Evolutionary conservation across 1,139 yeast genomes (phyloP).

Genomic region (Magnusiomyces paraingens): DNA sequence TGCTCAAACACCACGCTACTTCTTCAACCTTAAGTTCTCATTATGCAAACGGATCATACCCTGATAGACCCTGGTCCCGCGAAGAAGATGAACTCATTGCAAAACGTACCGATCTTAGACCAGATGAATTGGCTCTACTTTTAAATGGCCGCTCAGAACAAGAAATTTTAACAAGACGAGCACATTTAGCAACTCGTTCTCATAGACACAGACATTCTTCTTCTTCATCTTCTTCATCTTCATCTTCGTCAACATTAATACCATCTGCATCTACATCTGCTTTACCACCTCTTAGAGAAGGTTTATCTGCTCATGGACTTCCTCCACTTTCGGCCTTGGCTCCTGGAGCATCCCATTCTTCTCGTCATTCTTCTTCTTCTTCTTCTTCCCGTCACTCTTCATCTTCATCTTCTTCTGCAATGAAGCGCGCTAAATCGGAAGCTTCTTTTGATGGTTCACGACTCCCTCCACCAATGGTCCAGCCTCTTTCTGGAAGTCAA

Average conservation of each 20-base stretch:
- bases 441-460: slow-evolving; percentile 13
- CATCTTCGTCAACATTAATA: not conserved
- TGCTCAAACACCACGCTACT: slow-evolving; percentile 4
- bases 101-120: slow-evolving; percentile 55
- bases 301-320: not conserved
- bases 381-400: slow-evolving; percentile 3
- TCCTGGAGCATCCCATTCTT: not conserved
- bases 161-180: slow-evolving; percentile 14
- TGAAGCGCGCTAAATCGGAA: slow-evolving; percentile 1
- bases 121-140: slow-evolving; percentile 68
- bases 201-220: not conserved
- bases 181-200: slow-evolving; percentile 5
- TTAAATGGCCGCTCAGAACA: slow-evolving; percentile 48
- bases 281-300: slow-evolving; percentile 7
- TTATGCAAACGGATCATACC: slow-evolving; percentile 3
- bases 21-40: not conserved
- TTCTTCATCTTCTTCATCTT: not conserved
- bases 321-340: not conserved
- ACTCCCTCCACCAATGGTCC: slow-evolving; percentile 11
- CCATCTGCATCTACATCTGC: slow-evolving; percentile 1
- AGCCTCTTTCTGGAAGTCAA: not conserved
- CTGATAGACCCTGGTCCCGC: slow-evolving; percentile 35
- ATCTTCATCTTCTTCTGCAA: not conserved
- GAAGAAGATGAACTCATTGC: slow-evolving; percentile 71
- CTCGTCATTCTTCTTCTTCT: slow-evolving; percentile 6